Base-by-base conservation (phyloP, 2,329 filamentous ascomycete genomes). In the Nemania sp. region DNA sequence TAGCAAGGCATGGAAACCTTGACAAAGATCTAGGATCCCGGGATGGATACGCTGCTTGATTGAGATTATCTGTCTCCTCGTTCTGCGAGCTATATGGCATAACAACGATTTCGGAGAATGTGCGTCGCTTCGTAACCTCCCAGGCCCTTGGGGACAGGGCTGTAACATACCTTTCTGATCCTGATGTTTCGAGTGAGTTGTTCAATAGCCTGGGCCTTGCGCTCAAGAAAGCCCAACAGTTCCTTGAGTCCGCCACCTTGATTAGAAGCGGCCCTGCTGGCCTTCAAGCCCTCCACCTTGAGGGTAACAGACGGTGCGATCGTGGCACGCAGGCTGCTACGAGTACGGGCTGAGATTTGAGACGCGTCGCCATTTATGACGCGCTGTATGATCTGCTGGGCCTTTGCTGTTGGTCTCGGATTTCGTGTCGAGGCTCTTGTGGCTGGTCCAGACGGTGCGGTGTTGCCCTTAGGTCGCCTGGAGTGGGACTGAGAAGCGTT, bases 161-260 rank as follows among this genome's bases (percentile, higher is more conserved):
- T 67, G 65, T 76, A 75, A 90, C 88, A 86, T 90, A 92, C 90
- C 87, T 91, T 91, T 78, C 86, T 87, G 65, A 93, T 87, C 73
- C 82, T 86, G 68, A 90, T 79, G 67, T 80, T 78, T 70, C 83
- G 80, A 70, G 78, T 71, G 62, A 74, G 70, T 72, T 80, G 80
- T 61, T 78, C 78, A 69, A 86, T 79, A 65, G 80, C 77, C 57
- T 82, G 81, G 48, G 89, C 83, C 74, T 91, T 91, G 69, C 87
- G 85, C 76, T 92, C 88, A 64, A 92, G 76, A 72, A 91, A 92
- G 52, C 80, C 79, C 54, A 92, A 74, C 32, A 92, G 79, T 60
- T 85, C 83, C 61, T 82, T 81, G 25, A 90, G 72, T 18, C 90
- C 90, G 50, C 89, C 87, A 57, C 90, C 89, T 32, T 82, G 72